Evolutionary conservation across 495 filamentous ascomycete genomes (phyloP), one percentile per base, ranked within the genome.

Genomic region (Trichoderma reesei): DNA sequence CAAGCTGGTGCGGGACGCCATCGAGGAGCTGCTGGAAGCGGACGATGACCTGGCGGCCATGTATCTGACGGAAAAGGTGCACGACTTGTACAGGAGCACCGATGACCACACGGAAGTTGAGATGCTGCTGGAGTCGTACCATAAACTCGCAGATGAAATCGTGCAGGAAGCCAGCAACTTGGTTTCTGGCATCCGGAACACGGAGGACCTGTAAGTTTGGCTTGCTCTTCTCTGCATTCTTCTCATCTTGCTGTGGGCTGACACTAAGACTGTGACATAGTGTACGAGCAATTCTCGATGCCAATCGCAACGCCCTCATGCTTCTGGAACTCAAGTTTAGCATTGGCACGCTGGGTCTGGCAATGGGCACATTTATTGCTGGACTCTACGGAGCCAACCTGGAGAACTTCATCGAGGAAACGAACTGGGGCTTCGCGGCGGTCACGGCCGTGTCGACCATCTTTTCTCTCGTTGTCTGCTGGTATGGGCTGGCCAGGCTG

Each of bases 381-480:
- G 91, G 90, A n/a, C 86, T 98, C 13, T 98, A 98, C 79, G 94
- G 94, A 68, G 97, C 97, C 92, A 98, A 98, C 76, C 80, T 98
- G 67, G 95, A 96, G 72, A 98, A 98, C 75, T 98, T 98, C 74
- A 88, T 98, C 67, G 94, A 98, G 78, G 94, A 98, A 74, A 90
- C 90, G n/a, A 86, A 91, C 73, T 80, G 92, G 70, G 94, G 92
- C 10, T 97, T 98, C 73, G 78, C 80, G 36, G 85, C 82, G 51
- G 86, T 98, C 66, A 89, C 86, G 3, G 79, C 74, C 14, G 80
- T 82, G 67, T 92, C 88, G 64, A 81, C 89, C 64, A 75, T 88
- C 61, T 86, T 94, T 10, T 88, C 88, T 14, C 83, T 84, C 42
- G 65, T 91, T 9, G 90, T 95, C 63, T 91, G 88, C 74, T 78